A percentile compares a stretch with the other conserved stretches of the same genome.
These are phyloP conservation scores for Irpex lacteus DNA, from an alignment of 1,284 basidiomycete species.

Conservation along the genomic window DNA sequence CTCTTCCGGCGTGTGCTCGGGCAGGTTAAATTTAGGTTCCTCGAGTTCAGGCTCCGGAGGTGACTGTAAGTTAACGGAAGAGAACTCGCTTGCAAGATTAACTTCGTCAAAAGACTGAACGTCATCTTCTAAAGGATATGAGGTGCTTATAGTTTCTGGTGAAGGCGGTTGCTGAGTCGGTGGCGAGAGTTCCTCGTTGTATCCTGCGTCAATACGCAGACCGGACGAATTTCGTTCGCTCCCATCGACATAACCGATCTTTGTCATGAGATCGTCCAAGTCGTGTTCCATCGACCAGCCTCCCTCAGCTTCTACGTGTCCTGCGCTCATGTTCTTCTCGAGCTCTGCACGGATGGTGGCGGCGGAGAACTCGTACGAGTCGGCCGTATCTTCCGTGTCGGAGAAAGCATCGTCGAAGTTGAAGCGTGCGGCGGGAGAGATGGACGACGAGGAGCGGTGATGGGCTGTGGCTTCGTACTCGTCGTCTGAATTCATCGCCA, in stretches of 20 bases:
- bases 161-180: constrained; percentile 22
- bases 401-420: constrained; percentile 70
- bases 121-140: constrained; percentile 21
- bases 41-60: constrained; percentile 17
- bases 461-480: constrained; percentile 9
- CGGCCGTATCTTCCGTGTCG: constrained; percentile 48
- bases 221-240: constrained; percentile 53
- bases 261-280: constrained; percentile 18
- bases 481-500: constrained; percentile 16
- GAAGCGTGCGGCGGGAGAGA: constrained; percentile 24
- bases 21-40: background rate
- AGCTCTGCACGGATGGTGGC: constrained; percentile 59
- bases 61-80: constrained; percentile 37
- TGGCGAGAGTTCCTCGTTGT: constrained; percentile 27
- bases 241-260: constrained; percentile 31
- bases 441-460: constrained; percentile 4
- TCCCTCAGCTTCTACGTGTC: constrained; percentile 12
- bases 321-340: constrained; percentile 38
- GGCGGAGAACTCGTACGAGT: constrained; percentile 51
- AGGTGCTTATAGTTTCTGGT: constrained; percentile 18
- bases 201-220: constrained; percentile 43
- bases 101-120: constrained; percentile 28
- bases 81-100: constrained; percentile 38
- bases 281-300: constrained; percentile 19
- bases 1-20: background rate